Evolutionary conservation across 2,329 filamentous ascomycete species (phyloP).

Genomic region (Spiromastix sp.): DNA sequence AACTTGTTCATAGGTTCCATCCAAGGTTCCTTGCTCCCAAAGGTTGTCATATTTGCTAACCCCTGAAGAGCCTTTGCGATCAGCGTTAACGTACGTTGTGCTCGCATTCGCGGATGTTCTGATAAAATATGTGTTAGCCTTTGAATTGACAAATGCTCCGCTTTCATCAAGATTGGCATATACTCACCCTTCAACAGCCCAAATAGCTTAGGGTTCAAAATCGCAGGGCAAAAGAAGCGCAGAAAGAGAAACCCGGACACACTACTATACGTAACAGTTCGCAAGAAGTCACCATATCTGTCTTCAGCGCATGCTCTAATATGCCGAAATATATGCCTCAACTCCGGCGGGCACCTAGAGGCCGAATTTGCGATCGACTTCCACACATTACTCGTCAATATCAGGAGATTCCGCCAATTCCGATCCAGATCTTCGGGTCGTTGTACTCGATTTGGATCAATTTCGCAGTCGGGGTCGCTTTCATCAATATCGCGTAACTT

Average conservation of each 20-base stretch:
- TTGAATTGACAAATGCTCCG: not conserved
- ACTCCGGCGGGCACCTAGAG: constrained; percentile 63
- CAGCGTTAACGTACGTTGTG: constrained; percentile 79
- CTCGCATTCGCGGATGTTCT: constrained; percentile 73
- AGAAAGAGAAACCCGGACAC: constrained; percentile 92
- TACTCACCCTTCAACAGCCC: constrained; percentile 60
- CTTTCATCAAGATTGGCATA: not conserved
- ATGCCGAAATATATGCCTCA: constrained; percentile 80
- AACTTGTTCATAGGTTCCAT: constrained; percentile 98
- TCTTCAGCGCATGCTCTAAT: constrained; percentile 88
- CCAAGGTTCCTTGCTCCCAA: constrained; percentile 93
- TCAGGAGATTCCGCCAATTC: constrained; percentile 71
- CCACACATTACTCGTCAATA: constrained; percentile 76
- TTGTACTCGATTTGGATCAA: constrained; percentile 72
- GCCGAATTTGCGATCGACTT: constrained; percentile 69
- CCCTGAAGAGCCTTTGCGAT: constrained; percentile 90
- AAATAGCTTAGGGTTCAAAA: constrained; percentile 89
- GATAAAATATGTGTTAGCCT: constrained; percentile 22
- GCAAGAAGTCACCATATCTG: constrained; percentile 83
- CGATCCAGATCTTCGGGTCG: constrained; percentile 61
- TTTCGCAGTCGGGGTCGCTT: constrained; percentile 83
- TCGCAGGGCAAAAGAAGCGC: constrained; percentile 92
- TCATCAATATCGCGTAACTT: constrained; percentile 85
- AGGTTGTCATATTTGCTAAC: constrained; percentile 79
- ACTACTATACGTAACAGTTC: constrained; percentile 83